These are phyloP conservation scores for Syzygium malaccense DNA, from an alignment of 441 rosid genomes.

Conservation along the genomic window DNA sequence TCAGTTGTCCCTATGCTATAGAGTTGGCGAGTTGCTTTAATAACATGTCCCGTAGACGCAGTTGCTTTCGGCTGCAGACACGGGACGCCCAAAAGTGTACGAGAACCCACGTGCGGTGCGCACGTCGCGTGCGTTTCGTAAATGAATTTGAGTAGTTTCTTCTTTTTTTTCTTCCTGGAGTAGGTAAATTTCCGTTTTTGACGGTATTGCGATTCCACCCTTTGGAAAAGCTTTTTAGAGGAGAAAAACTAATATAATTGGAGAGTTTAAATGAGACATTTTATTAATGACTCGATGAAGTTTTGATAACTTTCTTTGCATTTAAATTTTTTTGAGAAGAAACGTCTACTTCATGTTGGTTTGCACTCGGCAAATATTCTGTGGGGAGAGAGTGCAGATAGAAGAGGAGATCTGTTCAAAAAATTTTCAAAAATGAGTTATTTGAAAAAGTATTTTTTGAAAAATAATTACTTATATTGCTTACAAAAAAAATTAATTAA, in stretches of 20 bases:
- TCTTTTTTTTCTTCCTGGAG: background rate
- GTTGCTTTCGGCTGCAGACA: background rate
- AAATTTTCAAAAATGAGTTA: too few species aligned
- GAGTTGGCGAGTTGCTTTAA: background rate
- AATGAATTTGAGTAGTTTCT: background rate
- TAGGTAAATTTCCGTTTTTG: background rate
- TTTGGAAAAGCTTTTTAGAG: background rate
- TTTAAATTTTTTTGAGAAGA: background rate
- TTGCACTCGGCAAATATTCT: background rate
- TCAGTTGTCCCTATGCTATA: background rate
- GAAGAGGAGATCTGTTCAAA: too few species aligned
- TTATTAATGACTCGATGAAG: background rate
- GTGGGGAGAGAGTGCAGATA: background rate
- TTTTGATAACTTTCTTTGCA: background rate
- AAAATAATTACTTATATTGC: too few species aligned
- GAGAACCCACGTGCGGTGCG: background rate
- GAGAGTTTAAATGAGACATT: background rate
- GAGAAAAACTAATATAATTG: background rate
- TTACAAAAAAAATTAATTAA: too few species aligned
- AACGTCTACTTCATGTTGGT: background rate
- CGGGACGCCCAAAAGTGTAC: background rate
- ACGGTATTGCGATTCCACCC: background rate
- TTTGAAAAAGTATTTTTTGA: too few species aligned
- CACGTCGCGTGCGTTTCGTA: background rate
- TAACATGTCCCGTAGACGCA: background rate